phyloP scores from a whole-genome alignment of 352 stramenopile genomes.

The Pythium sukuiense region DNA sequence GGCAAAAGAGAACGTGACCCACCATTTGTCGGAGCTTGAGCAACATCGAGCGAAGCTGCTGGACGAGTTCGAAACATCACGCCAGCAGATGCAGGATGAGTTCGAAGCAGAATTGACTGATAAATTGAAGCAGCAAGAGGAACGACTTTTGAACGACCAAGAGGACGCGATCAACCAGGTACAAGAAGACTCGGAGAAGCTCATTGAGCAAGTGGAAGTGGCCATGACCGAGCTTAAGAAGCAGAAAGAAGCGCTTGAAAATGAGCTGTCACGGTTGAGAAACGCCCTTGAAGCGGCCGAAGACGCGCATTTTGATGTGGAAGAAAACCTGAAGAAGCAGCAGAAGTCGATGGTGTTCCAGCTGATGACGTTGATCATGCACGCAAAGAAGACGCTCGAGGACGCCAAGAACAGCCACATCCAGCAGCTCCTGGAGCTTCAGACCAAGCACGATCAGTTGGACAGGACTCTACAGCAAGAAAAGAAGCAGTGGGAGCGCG shows the following conservation, averaged over 20 bases:
- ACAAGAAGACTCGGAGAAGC: constrained; percentile 75
- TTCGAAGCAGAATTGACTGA: constrained; percentile 34
- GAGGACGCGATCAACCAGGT: constrained; percentile 76
- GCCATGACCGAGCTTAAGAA: constrained; percentile 72
- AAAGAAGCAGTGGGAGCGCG: constrained; percentile 33
- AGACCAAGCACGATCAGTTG: constrained; percentile 21
- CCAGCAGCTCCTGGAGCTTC: constrained; percentile 20
- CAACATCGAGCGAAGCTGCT: constrained; percentile 18
- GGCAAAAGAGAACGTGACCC: constrained; percentile 11
- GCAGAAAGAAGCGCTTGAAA: constrained; percentile 70
- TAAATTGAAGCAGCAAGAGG: constrained; percentile 49
- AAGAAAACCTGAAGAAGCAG: constrained; percentile 55
- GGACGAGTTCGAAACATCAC: constrained; percentile 24
- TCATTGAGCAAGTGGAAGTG: constrained; percentile 75
- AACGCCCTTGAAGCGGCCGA: constrained; percentile 67
- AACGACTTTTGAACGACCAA: constrained; percentile 47
- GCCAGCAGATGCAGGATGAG: constrained; percentile 35
- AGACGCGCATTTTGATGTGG: constrained; percentile 67
- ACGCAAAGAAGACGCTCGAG: constrained; percentile 35
- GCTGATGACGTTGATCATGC: constrained; percentile 47
- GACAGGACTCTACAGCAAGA: constrained; percentile 35
- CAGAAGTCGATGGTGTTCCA: constrained; percentile 62
- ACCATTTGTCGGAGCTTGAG: constrained; percentile 1
- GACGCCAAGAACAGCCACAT: constrained; percentile 23
- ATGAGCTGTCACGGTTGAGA: constrained; percentile 50